These are phyloP conservation scores for Gossypium ekmanianum DNA, from an alignment of 345 rosid species.

Conservation along the genomic window DNA sequence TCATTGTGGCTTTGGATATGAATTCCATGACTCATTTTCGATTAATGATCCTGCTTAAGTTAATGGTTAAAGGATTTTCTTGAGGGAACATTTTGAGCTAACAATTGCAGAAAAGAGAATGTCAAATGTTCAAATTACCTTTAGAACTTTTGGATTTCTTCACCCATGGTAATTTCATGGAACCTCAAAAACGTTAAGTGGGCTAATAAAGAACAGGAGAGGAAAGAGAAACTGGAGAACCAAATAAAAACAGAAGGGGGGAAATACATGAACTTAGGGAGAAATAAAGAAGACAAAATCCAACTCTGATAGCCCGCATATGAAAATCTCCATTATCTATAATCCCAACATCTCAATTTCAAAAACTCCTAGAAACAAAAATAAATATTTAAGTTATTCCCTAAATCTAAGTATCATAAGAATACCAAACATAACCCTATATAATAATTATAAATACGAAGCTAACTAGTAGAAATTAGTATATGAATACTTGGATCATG, in stretches of 20 bases:
- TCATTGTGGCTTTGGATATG: background rate
- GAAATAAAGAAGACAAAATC: background rate
- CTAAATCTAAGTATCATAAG: background rate
- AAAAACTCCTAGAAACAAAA: background rate
- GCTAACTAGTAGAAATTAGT: background rate
- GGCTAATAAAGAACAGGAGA: no score
- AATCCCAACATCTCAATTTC: background rate
- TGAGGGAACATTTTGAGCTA: background rate
- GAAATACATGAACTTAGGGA: background rate
- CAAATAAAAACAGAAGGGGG: no score
- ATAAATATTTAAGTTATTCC: background rate
- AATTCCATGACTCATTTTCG: background rate
- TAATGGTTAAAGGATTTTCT: background rate
- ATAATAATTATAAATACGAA: no score
- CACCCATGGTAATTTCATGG: no score
- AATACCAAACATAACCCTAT: background rate
- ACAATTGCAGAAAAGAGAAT: background rate
- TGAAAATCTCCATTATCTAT: background rate
- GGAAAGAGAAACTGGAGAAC: no score
- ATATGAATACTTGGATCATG: background rate
- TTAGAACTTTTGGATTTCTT: no score
- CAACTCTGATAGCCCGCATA: background rate
- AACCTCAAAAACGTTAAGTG: no score
- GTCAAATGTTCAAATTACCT: background rate
- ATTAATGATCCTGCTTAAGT: background rate